Conservation (phyloP, 2,329 filamentous ascomycete species). For the Aspergillus quadricinctus region DNA sequence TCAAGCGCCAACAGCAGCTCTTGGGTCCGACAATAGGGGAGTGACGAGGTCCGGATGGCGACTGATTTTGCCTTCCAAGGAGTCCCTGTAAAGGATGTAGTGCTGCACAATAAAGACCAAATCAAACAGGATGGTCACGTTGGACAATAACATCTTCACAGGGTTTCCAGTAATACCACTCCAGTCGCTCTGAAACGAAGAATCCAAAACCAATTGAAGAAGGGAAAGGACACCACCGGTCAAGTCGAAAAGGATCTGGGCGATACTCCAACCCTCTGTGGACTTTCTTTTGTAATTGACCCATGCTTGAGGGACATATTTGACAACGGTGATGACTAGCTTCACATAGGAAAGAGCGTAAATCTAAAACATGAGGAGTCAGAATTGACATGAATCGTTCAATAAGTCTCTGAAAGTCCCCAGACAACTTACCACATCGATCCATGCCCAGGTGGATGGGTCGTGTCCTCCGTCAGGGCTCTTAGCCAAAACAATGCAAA, state of each 20-base stretch:
- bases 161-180: constrained; percentile 86
- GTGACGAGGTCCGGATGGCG: constrained; percentile 20
- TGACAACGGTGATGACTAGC: constrained; percentile 79
- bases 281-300: constrained; percentile 81
- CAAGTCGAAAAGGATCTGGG: constrained; percentile 78
- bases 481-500: constrained; percentile 39
- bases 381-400: background rate
- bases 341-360: constrained; percentile 82
- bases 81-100: constrained; percentile 67
- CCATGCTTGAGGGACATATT: constrained; percentile 84
- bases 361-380: constrained; percentile 38
- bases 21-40: constrained; percentile 24
- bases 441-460: constrained; percentile 56
- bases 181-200: constrained; percentile 80
- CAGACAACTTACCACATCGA: constrained; percentile 53
- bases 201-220: constrained; percentile 77
- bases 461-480: constrained; percentile 44
- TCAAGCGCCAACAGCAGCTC: constrained; percentile 6
- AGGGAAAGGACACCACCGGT: constrained; percentile 77
- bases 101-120: constrained; percentile 83
- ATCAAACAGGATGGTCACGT: constrained; percentile 83
- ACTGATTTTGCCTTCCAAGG: constrained; percentile 15
- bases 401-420: background rate
- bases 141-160: constrained; percentile 81
- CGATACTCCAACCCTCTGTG: constrained; percentile 83